Evolutionary conservation across 257 asterid genomes (phyloP).

Genomic region (Ocimum tenuiflorum): DNA sequence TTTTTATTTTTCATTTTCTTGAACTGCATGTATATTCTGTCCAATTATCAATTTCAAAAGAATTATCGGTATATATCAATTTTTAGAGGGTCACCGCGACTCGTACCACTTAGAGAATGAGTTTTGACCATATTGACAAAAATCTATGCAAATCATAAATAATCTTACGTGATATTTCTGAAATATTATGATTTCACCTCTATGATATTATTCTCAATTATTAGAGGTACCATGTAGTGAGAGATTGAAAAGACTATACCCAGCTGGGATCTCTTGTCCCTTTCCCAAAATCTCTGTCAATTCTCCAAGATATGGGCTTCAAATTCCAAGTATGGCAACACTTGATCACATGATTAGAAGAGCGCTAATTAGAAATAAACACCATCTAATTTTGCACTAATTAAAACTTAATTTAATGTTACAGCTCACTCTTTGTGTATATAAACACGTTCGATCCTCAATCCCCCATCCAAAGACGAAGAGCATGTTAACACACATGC

Average conservation of each 20-base stretch:
- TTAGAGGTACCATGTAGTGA: slow-evolving; percentile 25
- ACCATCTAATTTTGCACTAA: slow-evolving; percentile 29
- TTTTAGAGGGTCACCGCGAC: no score
- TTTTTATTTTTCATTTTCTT: no score
- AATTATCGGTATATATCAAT: no score
- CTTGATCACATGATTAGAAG: slow-evolving; percentile 26
- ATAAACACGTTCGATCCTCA: neutral
- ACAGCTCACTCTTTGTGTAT: neutral
- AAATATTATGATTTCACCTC: neutral
- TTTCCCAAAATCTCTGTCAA: slow-evolving; percentile 35
- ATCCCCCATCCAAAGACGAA: no score
- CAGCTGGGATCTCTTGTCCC: slow-evolving; percentile 44
- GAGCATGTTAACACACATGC: slow-evolving; percentile 8
- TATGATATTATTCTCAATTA: slow-evolving; percentile 25
- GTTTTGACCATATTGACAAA: no score
- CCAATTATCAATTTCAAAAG: no score
- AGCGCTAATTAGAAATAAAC: slow-evolving; percentile 6
- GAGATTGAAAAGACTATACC: slow-evolving; percentile 25
- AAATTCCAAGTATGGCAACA: slow-evolving; percentile 32
- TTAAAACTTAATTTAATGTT: neutral
- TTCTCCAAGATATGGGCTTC: slow-evolving; percentile 37
- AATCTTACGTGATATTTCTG: neutral
- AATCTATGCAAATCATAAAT: no score
- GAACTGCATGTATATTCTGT: no score
- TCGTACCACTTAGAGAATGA: no score